Base-by-base conservation (phyloP, 2,329 filamentous ascomycete species). In the Ilyonectria robusta region DNA sequence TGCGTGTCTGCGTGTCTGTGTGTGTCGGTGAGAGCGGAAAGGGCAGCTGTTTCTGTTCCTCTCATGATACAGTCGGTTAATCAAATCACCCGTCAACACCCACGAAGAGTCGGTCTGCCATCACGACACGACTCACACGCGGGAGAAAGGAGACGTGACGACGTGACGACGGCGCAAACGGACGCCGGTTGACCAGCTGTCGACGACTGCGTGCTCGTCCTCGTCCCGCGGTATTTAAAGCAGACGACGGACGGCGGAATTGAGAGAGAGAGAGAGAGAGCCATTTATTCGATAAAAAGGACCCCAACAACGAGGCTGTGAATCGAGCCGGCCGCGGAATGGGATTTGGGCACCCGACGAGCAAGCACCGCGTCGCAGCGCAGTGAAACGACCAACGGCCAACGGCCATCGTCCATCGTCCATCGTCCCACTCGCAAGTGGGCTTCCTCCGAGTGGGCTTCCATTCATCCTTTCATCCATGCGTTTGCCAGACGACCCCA, bases 391-490 rank as follows among this genome's bases (percentile, higher is more conserved):
- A 42, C 44, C 44, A 19, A 10, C 44, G 26, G 26, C 26, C 26
- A 26, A 26, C 26, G 26, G 26, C 1, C 26, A 26, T 26, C 26
- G 26, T 4, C 46, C 26, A 26, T 26, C 26, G 26, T 4, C 46
- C 56, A 56, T 65, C 67, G 68, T 69, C 66, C 68, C 68, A 69
- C 66, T 58, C 42, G 55, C 61, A 29, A 51, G 59, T 62, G 59
- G 59, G 44, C 59, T 62, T n/a, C 21, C 47, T 48, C 29, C 21
- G 42, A 31, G 29, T 42, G 40, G 48, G 37, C 50, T 40, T 61
- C 37, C 53, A 61, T 37, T 21, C 47, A 50, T n/a, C 47, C 15
- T 9, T 50, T 26, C 40, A n/a, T 42, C 40, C 40, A 42, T 19
- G n/a, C n/a, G 29, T 35, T 11, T 19, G 17, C 21, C 47, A 51